Base-by-base conservation (phyloP, 768 basidiomycete species). In the Peribolospora baueri region DNA sequence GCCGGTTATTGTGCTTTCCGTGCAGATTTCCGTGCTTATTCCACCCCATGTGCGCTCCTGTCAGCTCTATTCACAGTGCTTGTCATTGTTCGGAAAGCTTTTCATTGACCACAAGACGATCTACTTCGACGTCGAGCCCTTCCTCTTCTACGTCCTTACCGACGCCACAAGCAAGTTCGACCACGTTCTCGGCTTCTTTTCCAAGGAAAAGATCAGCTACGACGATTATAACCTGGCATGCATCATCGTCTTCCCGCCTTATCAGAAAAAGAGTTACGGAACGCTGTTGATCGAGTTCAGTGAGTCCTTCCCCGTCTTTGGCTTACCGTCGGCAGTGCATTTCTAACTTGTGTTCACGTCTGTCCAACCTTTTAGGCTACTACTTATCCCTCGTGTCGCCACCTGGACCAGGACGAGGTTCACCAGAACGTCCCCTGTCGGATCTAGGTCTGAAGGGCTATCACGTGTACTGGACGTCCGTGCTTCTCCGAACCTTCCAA, bases 261-360 rank as follows among this genome's bases (percentile, higher is more conserved):
- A 80, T 63, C 91, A 95, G 63, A 74, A 78, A 56, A 76, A 80
- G 61, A 84, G 87, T 5, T 93, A 82, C 62, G 93, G 91, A 3
- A 86, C 84, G 74, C 78, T 97, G 37, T 75, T 98, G 74, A 95
- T 97, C 59, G 91, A 98, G 70, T 93, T 97, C 72, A 97, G 91
- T 91, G 64, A 48, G 85, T 69, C n/a, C 46, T 8, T 6, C 37
- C 25, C 25, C 25, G 25, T 45, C 4, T 50, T 11, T 48, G 38
- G 9, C 48, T 43, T 11, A 42, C 9, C 36, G 7, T 37, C 9
- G 4, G 14, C 1, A 41, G 2, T 9, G 2, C 4, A 5, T 1
- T 5, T n/a, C 49, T 2, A 13, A 41, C 42, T 60, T 6, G 42
- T 39, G 41, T 51, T 13, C 6, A 43, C 42, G 6, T 50, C 48